These are phyloP conservation scores for Sordariomycetes sp. DNA, from an alignment of 2,329 filamentous ascomycete species.

Conservation along the genomic window DNA sequence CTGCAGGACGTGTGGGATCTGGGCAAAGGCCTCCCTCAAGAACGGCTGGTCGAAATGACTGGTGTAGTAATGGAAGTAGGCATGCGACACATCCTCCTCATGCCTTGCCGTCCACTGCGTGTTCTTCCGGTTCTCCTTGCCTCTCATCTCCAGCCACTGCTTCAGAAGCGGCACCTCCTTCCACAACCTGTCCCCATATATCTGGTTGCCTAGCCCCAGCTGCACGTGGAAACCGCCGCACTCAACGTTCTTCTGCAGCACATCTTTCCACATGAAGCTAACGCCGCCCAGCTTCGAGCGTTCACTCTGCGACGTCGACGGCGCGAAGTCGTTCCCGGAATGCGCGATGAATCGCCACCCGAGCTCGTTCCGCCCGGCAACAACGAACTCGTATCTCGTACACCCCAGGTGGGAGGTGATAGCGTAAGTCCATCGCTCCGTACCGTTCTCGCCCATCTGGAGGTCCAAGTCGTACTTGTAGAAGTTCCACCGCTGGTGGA, in stretches of 20 bases:
- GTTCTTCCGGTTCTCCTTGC: slow-evolving; percentile 85
- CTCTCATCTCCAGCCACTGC: slow-evolving; percentile 89
- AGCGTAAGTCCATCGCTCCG: slow-evolving; percentile 91
- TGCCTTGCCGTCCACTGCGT: slow-evolving; percentile 87
- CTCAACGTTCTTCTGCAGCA: slow-evolving; percentile 92
- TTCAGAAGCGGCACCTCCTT: slow-evolving; percentile 88
- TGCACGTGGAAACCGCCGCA: slow-evolving; percentile 94
- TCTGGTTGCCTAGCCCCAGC: slow-evolving; percentile 84
- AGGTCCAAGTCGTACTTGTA: slow-evolving; percentile 90
- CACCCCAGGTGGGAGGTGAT: slow-evolving; percentile 95
- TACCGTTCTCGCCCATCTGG: slow-evolving; percentile 73
- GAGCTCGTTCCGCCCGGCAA: slow-evolving; percentile 80
- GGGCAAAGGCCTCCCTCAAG: slow-evolving; percentile 87
- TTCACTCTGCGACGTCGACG: slow-evolving; percentile 79
- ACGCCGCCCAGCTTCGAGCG: slow-evolving; percentile 77
- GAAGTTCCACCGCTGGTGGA: slow-evolving; percentile 90
- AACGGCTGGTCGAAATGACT: slow-evolving; percentile 97
- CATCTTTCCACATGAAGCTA: slow-evolving; percentile 98
- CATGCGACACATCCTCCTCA: slow-evolving; percentile 89
- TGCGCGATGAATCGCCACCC: slow-evolving; percentile 95
- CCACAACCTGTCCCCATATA: slow-evolving; percentile 92
- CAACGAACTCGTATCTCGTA: slow-evolving; percentile 94
- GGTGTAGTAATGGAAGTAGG: slow-evolving; percentile 98
- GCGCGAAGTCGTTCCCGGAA: slow-evolving; percentile 90
- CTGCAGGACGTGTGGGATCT: slow-evolving; percentile 88